Conservation (phyloP, 2,329 filamentous ascomycete genomes). For the Elsinoe australis region DNA sequence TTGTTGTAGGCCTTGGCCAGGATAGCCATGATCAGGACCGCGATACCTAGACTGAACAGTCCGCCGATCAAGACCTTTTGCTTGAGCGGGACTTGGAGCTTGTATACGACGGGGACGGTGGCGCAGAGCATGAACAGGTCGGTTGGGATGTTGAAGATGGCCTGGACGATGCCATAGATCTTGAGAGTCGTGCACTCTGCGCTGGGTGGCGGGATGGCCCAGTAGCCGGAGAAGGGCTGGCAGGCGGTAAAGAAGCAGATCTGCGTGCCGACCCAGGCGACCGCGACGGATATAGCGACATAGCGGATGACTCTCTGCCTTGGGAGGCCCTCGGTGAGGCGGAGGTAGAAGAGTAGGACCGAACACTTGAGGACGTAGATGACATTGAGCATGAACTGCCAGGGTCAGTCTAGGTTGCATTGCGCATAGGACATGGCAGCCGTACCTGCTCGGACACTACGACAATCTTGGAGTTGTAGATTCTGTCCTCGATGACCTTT, state of each 20-base stretch:
- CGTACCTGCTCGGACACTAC: slow-evolving; percentile 39
- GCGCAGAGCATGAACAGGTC: slow-evolving; percentile 54
- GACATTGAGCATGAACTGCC: slow-evolving; percentile 50
- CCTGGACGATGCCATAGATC: slow-evolving; percentile 53
- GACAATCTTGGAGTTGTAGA: slow-evolving; percentile 41
- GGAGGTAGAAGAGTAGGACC: slow-evolving; percentile 50
- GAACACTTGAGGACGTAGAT: slow-evolving; percentile 52
- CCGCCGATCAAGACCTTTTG: slow-evolving; percentile 48
- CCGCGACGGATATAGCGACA: slow-evolving; percentile 27
- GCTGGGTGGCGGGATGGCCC: slow-evolving; percentile 29
- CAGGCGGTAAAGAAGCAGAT: slow-evolving; percentile 21
- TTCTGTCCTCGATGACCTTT: slow-evolving; percentile 32
- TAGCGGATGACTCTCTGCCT: slow-evolving; percentile 32
- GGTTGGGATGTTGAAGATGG: slow-evolving; percentile 53
- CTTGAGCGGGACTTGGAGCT: slow-evolving; percentile 43
- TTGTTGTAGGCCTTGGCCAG: slow-evolving; percentile 45
- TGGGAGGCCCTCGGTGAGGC: slow-evolving; percentile 24
- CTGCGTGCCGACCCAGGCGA: slow-evolving; percentile 19
- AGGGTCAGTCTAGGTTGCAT: slow-evolving; percentile 28
- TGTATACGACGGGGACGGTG: slow-evolving; percentile 48
- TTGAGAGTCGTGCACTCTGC: slow-evolving; percentile 51
- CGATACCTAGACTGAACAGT: slow-evolving; percentile 45
- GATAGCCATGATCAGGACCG: slow-evolving; percentile 40
- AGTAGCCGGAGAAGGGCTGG: slow-evolving; percentile 21
- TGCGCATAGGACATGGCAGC: slow-evolving; percentile 48